Conservation (phyloP, 805 yeast genomes). For the Starmerella scarabaei region DNA sequence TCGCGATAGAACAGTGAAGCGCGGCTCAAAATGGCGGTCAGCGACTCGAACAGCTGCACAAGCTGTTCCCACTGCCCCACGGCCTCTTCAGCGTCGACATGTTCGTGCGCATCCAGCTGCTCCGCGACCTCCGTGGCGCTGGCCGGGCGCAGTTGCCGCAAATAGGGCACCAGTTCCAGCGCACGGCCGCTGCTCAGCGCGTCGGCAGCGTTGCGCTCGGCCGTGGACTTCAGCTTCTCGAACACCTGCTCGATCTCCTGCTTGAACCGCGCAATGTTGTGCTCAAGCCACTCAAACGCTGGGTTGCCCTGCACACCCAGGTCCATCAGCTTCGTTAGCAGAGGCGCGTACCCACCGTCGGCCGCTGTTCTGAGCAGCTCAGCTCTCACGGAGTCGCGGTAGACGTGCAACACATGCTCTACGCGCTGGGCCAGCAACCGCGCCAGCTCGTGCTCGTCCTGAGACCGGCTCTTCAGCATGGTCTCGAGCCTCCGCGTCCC, state of each 20-base stretch:
- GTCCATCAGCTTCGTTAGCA: conserved; percentile 45
- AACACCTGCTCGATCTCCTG: conserved; percentile 17
- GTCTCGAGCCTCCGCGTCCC: conserved; percentile 31
- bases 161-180: conserved; percentile 12
- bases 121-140: conserved; percentile 2
- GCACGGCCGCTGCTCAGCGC: conserved; percentile 4
- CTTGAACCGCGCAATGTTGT: conserved; percentile 35
- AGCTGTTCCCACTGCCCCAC: conserved; percentile 17
- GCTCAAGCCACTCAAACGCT: conserved; percentile 45
- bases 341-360: conserved; percentile 26
- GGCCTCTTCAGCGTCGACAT: conserved; percentile 13
- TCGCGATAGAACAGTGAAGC: conserved; percentile 21
- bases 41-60: conserved; percentile 7
- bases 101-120: background rate
- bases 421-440: conserved; percentile 46
- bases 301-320: conserved; percentile 56
- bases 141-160: conserved; percentile 1
- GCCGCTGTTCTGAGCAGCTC: conserved; percentile 28
- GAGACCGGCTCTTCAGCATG: conserved; percentile 15
- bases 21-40: conserved; percentile 11
- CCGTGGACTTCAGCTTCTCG: conserved; percentile 3
- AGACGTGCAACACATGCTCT: conserved; percentile 39
- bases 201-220: conserved; percentile 8
- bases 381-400: conserved; percentile 43
- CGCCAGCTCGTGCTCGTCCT: conserved; percentile 27